Base-by-base conservation (phyloP, 1,284 basidiomycete species). In the Ustilago shanxiensis region DNA sequence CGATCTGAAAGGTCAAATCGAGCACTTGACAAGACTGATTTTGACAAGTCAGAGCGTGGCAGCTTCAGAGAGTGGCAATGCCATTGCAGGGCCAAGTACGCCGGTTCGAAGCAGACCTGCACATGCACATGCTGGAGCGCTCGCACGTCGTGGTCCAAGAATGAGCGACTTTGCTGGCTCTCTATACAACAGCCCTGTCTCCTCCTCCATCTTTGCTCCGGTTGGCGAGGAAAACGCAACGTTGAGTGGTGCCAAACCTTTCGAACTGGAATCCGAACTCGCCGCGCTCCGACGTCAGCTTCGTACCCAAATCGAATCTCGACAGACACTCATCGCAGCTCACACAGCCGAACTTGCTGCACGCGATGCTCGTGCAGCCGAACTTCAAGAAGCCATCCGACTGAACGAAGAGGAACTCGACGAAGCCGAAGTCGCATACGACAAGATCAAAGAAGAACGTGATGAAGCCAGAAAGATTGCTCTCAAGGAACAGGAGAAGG, bases 1-100 rank as follows among this genome's bases (percentile, higher is more conserved):
- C 14, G 72, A 79, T 33, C 77, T 85, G 31, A 71, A 69, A n/a
- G 55, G 45, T 11, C 83, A 85, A 63, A 81, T 85, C 53, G 78
- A 83, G 45, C 84, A 83, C 37, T 74, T 85, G 2, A 84, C 83
- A 4, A 62, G 75, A 2, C 79, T 85, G 44, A 83, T 84, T 39
- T 64, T 85, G 33, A 83, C 83, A 13, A 78, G 77, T 55, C 72
- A 80, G 39, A 75, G 64, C 37, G 79, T 84, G 16, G 41, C 41
- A 0, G 79, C 79, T 3, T 60, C 71, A 4, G 69, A 76, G 13
- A 35, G 41, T 1, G 29, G 39, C 22, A 29, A 62, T 11, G 55
- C 51, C 2, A 55, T 29, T n/a, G 72, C 62, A 1, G 72, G 62
- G 10, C 66, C 60, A 20, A 61, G 60, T 33, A 73, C 69, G 8